Evolutionary conservation across 2,329 filamentous ascomycete species (phyloP), one percentile per base, ranked within the genome.

Genomic region (Geosmithia putterillii): DNA sequence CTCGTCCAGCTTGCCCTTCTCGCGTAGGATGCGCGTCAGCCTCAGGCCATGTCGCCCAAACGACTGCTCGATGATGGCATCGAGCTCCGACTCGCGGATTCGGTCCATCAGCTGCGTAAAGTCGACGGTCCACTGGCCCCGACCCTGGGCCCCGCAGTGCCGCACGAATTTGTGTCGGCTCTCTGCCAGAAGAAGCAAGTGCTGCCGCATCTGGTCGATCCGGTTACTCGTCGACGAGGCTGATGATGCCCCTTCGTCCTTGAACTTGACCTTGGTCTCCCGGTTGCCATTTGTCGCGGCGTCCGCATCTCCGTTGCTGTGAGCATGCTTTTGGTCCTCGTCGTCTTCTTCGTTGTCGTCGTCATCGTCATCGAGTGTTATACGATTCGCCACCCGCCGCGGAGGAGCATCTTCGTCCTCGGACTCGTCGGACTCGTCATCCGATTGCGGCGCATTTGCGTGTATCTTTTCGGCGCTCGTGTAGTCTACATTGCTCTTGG

Each of bases 1-100:
- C 61, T 98, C 92, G 51, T 96, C 90, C n/a, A 96, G 70, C 57
- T 92, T 95, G 43, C 92, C 92, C 56, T 89, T 87, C 46, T 84
- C 81, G 35, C 83, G 76, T 18, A 98, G 73, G 44, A 96, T 87
- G 18, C 87, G 83, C 18, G 88, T 75, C n/a, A 98, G 70, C 8
- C 90, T 84, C 17, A 90, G 73, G 1, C 87, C 87, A 40, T 83
- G 70, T 7, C 76, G 74, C 7, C 87, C 88, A 52, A 86, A 88
- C 2, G 79, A 77, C 42, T 86, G 78, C 48, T 83, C 76, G 44
- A 96, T 82, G 37, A 88, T 81, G 14, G 81, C 79, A 59, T 95
- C 87, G 23, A 96, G 68, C 58, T 95, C 87, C 6, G 75, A 66
- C 53, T 89, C 81, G 38, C 83, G 80, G 28, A 96, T 66, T 42